These are phyloP conservation scores for Garcia nutans DNA, from an alignment of 345 rosid species.

Conservation along the genomic window DNA sequence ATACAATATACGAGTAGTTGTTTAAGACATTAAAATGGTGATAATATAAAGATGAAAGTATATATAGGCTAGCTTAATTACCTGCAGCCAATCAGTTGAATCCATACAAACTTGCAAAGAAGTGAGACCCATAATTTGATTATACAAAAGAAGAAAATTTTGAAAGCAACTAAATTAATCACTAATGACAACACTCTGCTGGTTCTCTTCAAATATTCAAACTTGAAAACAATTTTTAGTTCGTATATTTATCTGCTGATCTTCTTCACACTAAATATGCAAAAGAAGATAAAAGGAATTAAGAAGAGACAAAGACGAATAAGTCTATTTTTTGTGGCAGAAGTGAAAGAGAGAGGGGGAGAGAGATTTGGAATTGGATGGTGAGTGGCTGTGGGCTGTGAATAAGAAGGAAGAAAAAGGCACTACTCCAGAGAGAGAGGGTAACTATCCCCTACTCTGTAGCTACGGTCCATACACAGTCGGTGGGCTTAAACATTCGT, in stretches of 20 bases:
- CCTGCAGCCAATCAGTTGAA: slow-evolving; percentile 94
- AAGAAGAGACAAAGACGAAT: neutral
- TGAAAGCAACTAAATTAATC: neutral
- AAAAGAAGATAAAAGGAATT: neutral
- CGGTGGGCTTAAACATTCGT: slow-evolving; percentile 50
- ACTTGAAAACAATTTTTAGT: too few species aligned
- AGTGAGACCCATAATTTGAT: slow-evolving; percentile 58
- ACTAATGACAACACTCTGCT: neutral
- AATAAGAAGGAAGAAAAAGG: slow-evolving; percentile 74
- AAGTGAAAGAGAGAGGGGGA: slow-evolving; percentile 15
- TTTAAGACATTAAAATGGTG: neutral
- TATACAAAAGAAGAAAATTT: neutral
- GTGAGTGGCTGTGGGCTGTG: slow-evolving; percentile 34
- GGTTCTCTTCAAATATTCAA: neutral
- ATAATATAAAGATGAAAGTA: neutral
- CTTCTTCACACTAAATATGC: too few species aligned
- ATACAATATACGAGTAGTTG: too few species aligned
- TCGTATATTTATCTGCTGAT: too few species aligned
- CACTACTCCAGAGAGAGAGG: neutral
- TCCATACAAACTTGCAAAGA: slow-evolving; percentile 96
- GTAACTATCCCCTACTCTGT: neutral
- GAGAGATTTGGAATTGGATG: slow-evolving; percentile 10
- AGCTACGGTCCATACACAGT: slow-evolving; percentile 40
- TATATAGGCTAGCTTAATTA: slow-evolving; percentile 11
- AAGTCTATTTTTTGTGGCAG: slow-evolving; percentile 7